Evolutionary conservation across 345 rosid genomes (phyloP), one percentile per base, ranked within the genome.

Genomic region (Populus tremula): DNA sequence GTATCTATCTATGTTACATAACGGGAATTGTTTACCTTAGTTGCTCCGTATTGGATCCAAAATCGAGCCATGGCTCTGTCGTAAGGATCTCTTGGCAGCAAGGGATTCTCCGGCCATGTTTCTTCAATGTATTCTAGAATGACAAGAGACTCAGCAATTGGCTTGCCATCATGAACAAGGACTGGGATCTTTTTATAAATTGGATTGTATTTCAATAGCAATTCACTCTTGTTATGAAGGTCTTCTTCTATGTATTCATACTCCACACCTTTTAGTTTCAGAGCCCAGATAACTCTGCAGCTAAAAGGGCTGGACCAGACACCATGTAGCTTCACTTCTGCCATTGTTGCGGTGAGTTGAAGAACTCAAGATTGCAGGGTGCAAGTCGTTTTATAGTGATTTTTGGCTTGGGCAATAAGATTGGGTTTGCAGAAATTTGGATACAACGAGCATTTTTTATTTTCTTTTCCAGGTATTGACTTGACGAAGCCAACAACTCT

Each of bases 291-390:
- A 6, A 59, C 69, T 38, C 43, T 36, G 73, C 16, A 53, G 7
- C 64, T 35, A 35, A 49, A 76, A 23, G 79, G 79, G 38, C 79
- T 76, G 13, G 8, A 2, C 70, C 70, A 63, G 27, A 39, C 41
- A 45, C 77, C 77, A 41, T 63, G 77, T 25, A 75, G 70, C 77
- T 64, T 75, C 36, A 75, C 71, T 29, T 75, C 78, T n/a, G 38
- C 78, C 78, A 75, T 75, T 74, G 29, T 0, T 43, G 47, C 11
- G 12, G 12, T 43, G 47, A n/a, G 36, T 6, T 73, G 18, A 27
- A 21, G 38, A 33, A 4, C 21, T 72, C 41, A 0, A 18, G 23
- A 12, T 72, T 47, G 64, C 41, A 33, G 13, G 35, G 35, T 72
- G 43, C 29, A 3, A 14, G 18, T 14, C 16, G 29, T 23, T 72